Evolutionary conservation across 2,329 filamentous ascomycete species (phyloP).

Genomic region (Calonectria fujianensis): DNA sequence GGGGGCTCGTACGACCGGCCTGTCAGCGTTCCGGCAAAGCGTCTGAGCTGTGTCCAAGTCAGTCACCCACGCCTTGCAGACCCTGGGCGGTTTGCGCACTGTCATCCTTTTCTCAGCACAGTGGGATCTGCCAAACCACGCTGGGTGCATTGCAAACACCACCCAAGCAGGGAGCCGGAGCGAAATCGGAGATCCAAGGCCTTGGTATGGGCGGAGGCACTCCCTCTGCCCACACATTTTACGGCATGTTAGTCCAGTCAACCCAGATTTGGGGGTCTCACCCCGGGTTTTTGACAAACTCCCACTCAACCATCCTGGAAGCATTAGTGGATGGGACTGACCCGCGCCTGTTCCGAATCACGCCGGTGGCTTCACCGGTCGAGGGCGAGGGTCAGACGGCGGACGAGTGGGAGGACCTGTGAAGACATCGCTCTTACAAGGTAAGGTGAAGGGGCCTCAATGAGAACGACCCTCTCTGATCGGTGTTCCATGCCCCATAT

Average conservation of each 20-base stretch:
- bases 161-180: conserved; percentile 37
- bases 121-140: conserved; percentile 39
- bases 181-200: conserved; percentile 51
- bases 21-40: conserved; percentile 37
- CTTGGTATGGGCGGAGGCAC: conserved; percentile 30
- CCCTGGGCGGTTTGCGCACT: conserved; percentile 32
- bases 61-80: conserved; percentile 33
- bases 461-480: conserved; percentile 12
- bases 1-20: conserved; percentile 47
- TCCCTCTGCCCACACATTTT: conserved; percentile 35
- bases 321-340: conserved; percentile 10
- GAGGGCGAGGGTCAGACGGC: conserved; percentile 41
- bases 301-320: conserved; percentile 8
- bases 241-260: conserved; percentile 44
- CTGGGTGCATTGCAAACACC: conserved; percentile 41
- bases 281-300: conserved; percentile 19
- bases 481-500: conserved; percentile 5
- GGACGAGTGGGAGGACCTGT: conserved; percentile 36
- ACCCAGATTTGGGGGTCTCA: conserved; percentile 32
- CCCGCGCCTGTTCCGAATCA: conserved; percentile 47
- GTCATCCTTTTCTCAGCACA: conserved; percentile 25
- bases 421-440: neutral
- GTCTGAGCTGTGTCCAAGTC: conserved; percentile 29
- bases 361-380: conserved; percentile 43
- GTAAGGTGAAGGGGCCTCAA: conserved; percentile 36